A percentile compares a stretch with the other conserved stretches of the same genome.
phyloP scores from a whole-genome alignment of 805 yeast species.

The Wickerhamiella australiensis region DNA sequence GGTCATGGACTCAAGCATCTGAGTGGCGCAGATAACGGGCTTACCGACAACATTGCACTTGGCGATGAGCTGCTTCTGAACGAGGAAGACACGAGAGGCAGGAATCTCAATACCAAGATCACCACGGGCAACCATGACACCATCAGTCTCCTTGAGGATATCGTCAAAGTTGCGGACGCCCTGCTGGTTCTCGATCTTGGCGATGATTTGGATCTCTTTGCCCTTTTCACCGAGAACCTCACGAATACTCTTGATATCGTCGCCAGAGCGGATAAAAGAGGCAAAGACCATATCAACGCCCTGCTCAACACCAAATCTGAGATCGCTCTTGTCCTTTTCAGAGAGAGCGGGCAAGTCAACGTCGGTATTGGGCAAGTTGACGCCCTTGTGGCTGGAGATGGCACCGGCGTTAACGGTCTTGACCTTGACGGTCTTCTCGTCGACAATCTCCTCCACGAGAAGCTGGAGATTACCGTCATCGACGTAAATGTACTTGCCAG shows the following conservation, averaged over 20 bases:
- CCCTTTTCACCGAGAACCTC: constrained; percentile 95
- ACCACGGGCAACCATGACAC: constrained; percentile 99
- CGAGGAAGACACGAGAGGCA: constrained; percentile 96
- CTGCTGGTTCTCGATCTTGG: constrained; percentile 98
- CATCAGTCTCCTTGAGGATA: constrained; percentile 87
- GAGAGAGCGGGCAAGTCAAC: constrained; percentile 97
- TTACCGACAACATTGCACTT: constrained; percentile 98
- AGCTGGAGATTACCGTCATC: constrained; percentile 98
- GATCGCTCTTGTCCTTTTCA: constrained; percentile 89
- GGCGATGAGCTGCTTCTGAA: constrained; percentile 97
- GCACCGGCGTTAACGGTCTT: constrained; percentile 87
- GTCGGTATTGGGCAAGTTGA: constrained; percentile 96
- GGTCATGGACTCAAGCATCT: constrained; percentile 99
- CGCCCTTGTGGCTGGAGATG: constrained; percentile 97
- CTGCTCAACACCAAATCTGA: constrained; percentile 92
- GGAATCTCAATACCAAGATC: constrained; percentile 99
- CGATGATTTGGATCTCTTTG: constrained; percentile 87
- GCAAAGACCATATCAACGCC: constrained; percentile 98
- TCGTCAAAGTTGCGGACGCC: constrained; percentile 99
- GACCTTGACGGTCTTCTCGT: constrained; percentile 73
- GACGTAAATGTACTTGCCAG: constrained; percentile 82
- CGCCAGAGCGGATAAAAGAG: constrained; percentile 90
- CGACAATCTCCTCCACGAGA: constrained; percentile 74
- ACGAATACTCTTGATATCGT: constrained; percentile 84
- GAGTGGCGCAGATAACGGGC: constrained; percentile 99